These are phyloP conservation scores for Herpetomonas tarakana DNA, from an alignment of 208 protist species.

Conservation along the genomic window DNA sequence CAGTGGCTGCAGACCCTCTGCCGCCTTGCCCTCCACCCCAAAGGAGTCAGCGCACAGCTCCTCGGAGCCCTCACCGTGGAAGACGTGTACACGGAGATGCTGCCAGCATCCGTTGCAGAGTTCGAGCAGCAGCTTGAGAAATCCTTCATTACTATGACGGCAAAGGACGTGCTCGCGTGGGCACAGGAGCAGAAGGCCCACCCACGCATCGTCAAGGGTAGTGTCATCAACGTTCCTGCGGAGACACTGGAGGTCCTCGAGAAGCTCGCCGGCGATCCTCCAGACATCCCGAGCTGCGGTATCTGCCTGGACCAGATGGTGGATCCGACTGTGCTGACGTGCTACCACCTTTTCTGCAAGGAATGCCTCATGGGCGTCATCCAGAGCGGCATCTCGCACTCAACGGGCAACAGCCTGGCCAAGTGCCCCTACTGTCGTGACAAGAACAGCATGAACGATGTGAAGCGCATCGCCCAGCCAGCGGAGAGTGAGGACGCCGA, in stretches of 20 bases:
- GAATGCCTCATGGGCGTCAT: constrained; percentile 47
- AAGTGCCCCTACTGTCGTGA: constrained; percentile 46
- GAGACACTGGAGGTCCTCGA: constrained; percentile 26
- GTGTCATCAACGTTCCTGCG: constrained; percentile 11
- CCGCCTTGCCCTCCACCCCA: constrained; percentile 28
- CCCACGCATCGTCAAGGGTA: neutral
- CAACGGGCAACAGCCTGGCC: constrained; percentile 20
- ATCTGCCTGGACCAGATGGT: constrained; percentile 49
- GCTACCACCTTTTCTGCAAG: constrained; percentile 61
- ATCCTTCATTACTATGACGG: constrained; percentile 26
- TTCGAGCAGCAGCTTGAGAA: constrained; percentile 1
- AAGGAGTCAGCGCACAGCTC: neutral
- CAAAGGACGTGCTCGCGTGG: constrained; percentile 34
- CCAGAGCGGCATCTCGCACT: constrained; percentile 15
- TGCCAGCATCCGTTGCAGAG: neutral
- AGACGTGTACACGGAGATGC: neutral
- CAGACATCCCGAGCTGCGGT: constrained; percentile 33
- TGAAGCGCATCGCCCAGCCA: neutral
- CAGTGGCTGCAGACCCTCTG: constrained; percentile 46
- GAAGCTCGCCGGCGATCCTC: constrained; percentile 28
- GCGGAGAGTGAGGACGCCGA: neutral
- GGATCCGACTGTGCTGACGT: constrained; percentile 39
- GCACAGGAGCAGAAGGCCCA: neutral
- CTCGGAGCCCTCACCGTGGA: neutral
- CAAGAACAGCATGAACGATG: constrained; percentile 15